Conservation (phyloP, 176 grass and related monocot genomes). For the Poa pratensis region DNA sequence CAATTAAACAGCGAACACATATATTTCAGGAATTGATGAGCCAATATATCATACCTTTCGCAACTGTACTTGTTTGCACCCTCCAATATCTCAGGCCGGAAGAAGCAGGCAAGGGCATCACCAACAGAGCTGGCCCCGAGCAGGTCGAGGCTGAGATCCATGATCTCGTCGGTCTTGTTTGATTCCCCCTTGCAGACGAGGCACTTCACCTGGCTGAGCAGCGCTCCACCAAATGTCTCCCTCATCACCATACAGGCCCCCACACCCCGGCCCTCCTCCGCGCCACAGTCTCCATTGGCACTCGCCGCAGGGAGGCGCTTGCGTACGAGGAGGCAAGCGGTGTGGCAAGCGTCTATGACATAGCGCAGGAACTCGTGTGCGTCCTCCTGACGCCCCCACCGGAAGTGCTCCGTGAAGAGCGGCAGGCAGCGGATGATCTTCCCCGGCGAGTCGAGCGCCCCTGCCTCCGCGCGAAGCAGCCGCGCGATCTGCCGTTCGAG, state of each 20-base stretch:
- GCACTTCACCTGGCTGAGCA: conserved; percentile 97
- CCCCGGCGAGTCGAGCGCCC: conserved; percentile 56
- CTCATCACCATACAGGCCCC: conserved; percentile 59
- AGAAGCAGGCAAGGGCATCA: conserved; percentile 82
- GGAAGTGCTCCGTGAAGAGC: conserved; percentile 78
- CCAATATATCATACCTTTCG: conserved; percentile 52
- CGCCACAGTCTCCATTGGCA: conserved; percentile 46
- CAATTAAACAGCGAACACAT: not conserved
- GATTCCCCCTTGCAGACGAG: conserved; percentile 91
- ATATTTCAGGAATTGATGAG: not conserved
- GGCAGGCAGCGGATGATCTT: conserved; percentile 71
- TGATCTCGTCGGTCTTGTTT: conserved; percentile 95
- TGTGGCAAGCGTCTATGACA: conserved; percentile 83
- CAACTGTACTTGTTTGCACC: conserved; percentile 95
- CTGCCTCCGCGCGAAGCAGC: conserved; percentile 47
- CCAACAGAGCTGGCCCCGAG: conserved; percentile 71
- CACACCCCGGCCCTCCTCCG: conserved; percentile 36
- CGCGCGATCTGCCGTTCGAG: conserved; percentile 75
- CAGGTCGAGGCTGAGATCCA: conserved; percentile 95
- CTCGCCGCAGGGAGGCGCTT: conserved; percentile 44
- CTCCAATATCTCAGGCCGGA: conserved; percentile 86
- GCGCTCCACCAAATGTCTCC: conserved; percentile 86
- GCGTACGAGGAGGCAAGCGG: conserved; percentile 55
- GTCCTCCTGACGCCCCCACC: conserved; percentile 87
- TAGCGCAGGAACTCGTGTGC: conserved; percentile 92